A percentile compares a stretch with the other conserved stretches of the same genome.
Evolutionary conservation across 345 rosid species (phyloP).

Genomic region (Rhodamnia argentea): DNA sequence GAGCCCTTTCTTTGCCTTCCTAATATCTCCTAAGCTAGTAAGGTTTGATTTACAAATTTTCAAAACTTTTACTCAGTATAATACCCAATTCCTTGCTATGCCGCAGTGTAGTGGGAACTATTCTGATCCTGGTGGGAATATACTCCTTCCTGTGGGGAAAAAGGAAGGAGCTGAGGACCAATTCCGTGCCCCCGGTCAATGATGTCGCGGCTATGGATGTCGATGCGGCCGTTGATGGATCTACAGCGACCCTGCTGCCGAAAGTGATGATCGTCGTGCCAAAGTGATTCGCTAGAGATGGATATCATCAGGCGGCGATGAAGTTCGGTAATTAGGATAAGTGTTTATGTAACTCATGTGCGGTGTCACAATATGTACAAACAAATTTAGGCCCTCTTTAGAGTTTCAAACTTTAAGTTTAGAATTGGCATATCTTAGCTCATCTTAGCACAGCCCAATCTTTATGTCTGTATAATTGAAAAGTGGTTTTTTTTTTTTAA

Average conservation of each 20-base stretch:
- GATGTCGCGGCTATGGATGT: neutral
- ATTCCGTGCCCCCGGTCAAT: neutral
- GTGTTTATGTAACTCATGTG: neutral
- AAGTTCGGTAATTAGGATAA: no score
- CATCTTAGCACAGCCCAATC: no score
- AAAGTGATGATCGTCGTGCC: neutral
- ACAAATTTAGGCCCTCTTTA: neutral
- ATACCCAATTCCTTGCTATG: neutral
- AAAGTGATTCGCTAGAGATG: neutral
- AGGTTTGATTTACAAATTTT: neutral
- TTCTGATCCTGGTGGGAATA: constrained; percentile 22
- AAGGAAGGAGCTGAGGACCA: constrained; percentile 7
- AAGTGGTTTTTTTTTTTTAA: no score
- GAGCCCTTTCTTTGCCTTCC: neutral
- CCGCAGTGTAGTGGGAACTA: constrained; percentile 18
- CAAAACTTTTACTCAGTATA: neutral
- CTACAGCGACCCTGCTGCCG: neutral
- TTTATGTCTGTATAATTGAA: no score
- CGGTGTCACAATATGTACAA: neutral
- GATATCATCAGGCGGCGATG: neutral
- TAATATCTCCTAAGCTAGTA: neutral
- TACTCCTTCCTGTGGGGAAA: constrained; percentile 32
- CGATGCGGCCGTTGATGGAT: neutral
- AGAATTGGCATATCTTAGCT: neutral
- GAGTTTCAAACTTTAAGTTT: neutral